Evolutionary conservation across 1,139 yeast species (phyloP).

Genomic region (Kodamaea sp.): DNA sequence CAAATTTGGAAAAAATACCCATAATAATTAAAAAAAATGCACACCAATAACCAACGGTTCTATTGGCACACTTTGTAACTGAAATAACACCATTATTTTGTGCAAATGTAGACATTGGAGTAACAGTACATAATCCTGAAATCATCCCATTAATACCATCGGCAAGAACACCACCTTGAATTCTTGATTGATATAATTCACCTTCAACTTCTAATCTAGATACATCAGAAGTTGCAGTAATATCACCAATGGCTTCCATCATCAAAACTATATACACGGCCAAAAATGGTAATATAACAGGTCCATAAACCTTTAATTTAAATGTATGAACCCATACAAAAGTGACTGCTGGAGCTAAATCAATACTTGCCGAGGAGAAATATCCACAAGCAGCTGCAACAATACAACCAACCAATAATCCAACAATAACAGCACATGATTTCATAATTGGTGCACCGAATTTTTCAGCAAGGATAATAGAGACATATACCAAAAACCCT

Average conservation of each 20-base stretch:
- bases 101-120: conserved; percentile 87
- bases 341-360: conserved; percentile 75
- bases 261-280: conserved; percentile 76
- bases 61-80: conserved; percentile 83
- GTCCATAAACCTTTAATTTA: conserved; percentile 70
- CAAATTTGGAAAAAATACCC: conserved; percentile 87
- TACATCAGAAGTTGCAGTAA: conserved; percentile 89
- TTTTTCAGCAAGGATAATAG: conserved; percentile 72
- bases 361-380: conserved; percentile 53
- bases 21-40: conserved; percentile 75
- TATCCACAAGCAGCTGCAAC: conserved; percentile 91
- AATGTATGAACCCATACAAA: conserved; percentile 88
- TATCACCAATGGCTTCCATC: conserved; percentile 93
- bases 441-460: conserved; percentile 96
- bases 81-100: conserved; percentile 94
- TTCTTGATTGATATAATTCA: conserved; percentile 69
- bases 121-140: conserved; percentile 70
- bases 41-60: conserved; percentile 86
- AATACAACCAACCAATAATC: conserved; percentile 81
- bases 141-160: conserved; percentile 71
- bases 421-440: conserved; percentile 85
- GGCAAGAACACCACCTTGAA: conserved; percentile 89
- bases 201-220: conserved; percentile 83
- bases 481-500: conserved; percentile 74
- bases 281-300: conserved; percentile 75